Percentiles rank a stretch among this genome's conserved stretches.
These are phyloP conservation scores for Yarrowia sp. DNA, from an alignment of 805 yeast genomes.

Conservation along the genomic window DNA sequence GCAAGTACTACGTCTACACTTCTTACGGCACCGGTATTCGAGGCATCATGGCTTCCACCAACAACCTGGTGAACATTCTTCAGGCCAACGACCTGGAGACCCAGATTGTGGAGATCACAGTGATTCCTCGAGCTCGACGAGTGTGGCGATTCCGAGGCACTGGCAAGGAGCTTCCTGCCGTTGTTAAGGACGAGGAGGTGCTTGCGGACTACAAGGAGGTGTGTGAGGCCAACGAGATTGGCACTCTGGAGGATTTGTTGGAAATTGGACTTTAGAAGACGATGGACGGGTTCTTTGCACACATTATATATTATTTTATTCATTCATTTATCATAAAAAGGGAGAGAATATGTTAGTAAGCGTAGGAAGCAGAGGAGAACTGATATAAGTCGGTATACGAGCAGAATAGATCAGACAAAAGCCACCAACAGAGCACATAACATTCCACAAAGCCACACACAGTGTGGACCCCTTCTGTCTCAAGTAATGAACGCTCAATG, in stretches of 20 bases:
- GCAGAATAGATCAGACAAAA: too few species aligned
- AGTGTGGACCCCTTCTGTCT: too few species aligned
- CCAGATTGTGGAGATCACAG: conserved; percentile 78
- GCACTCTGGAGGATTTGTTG: conserved; percentile 28
- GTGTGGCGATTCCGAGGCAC: conserved; percentile 75
- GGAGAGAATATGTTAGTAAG: too few species aligned
- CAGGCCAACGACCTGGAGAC: conserved; percentile 74
- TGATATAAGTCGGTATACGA: too few species aligned
- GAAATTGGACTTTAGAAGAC: conserved; percentile 25
- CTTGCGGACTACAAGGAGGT: conserved; percentile 58
- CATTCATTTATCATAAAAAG: background rate
- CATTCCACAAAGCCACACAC: too few species aligned
- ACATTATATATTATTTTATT: conserved; percentile 4
- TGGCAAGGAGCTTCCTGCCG: conserved; percentile 82
- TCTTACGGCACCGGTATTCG: conserved; percentile 87
- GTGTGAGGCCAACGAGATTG: conserved; percentile 33
- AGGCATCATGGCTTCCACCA: conserved; percentile 76
- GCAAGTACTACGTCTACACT: conserved; percentile 64
- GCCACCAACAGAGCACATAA: too few species aligned
- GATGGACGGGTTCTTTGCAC: background rate
- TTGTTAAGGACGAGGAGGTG: conserved; percentile 81
- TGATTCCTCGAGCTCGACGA: conserved; percentile 83
- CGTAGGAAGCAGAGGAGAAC: too few species aligned
- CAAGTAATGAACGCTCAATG: too few species aligned
- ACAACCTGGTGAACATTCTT: conserved; percentile 74